Evolutionary conservation across 768 basidiomycete species (phyloP).

Genomic region (Lactifluus subvellereus): DNA sequence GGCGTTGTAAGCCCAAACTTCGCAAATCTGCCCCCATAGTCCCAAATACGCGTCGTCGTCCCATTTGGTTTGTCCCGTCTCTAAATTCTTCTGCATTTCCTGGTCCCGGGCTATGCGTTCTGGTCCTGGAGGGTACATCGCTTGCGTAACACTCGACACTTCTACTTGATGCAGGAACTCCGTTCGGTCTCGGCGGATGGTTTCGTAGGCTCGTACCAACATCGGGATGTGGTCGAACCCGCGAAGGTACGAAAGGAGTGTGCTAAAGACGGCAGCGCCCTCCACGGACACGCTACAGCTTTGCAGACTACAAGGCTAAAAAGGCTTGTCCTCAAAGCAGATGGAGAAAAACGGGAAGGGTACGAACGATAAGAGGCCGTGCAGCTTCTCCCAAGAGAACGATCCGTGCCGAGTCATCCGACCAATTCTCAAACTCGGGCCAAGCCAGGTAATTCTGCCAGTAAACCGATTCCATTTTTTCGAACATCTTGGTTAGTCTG

Average conservation of each 20-base stretch:
- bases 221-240: constrained; percentile 15
- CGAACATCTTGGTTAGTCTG: constrained; percentile 13
- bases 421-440: constrained; percentile 22
- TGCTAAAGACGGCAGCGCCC: constrained; percentile 12
- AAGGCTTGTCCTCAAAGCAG: background rate
- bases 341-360: background rate
- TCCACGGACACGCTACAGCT: constrained; percentile 17
- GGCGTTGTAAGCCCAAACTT: constrained; percentile 23
- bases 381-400: constrained; percentile 23
- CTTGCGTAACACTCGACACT: background rate
- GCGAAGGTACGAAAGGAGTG: constrained; percentile 19
- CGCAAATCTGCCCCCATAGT: constrained; percentile 17
- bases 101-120: constrained; percentile 11
- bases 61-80: constrained; percentile 6
- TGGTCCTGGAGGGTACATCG: constrained; percentile 20
- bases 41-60: constrained; percentile 15
- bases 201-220: constrained; percentile 18
- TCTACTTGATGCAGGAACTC: constrained; percentile 15
- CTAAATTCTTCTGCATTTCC: constrained; percentile 2
- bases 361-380: constrained; percentile 19
- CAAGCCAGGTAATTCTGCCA: constrained; percentile 12
- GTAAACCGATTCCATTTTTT: constrained; percentile 9
- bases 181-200: constrained; percentile 9
- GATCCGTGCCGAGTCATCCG: constrained; percentile 19
- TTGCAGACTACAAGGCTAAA: constrained; percentile 20